phyloP scores from a whole-genome alignment of 2,329 filamentous ascomycete species.

The Talaromyces sp. region DNA sequence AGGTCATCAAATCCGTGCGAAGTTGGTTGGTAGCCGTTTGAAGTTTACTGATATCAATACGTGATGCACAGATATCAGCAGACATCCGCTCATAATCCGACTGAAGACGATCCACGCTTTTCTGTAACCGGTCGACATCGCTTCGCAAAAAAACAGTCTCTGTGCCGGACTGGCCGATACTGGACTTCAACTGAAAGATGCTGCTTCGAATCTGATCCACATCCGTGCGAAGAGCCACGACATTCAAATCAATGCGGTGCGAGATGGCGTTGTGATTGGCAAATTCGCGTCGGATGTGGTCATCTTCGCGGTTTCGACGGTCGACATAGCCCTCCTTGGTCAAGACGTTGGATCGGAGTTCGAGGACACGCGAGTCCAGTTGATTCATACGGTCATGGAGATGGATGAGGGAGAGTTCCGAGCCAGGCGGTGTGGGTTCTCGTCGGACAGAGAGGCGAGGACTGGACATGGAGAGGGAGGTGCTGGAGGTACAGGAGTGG shows the following conservation, averaged over 20 bases:
- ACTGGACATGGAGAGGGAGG: constrained; percentile 40
- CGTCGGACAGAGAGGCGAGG: constrained; percentile 37
- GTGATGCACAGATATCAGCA: constrained; percentile 37
- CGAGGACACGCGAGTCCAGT: constrained; percentile 41
- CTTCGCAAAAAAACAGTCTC: constrained; percentile 40
- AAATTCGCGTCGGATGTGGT: constrained; percentile 43
- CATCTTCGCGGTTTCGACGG: constrained; percentile 43
- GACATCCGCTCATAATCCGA: constrained; percentile 38
- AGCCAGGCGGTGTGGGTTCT: constrained; percentile 39
- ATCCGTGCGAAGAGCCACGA: constrained; percentile 38
- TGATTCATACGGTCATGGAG: constrained; percentile 44
- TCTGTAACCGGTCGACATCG: constrained; percentile 42
- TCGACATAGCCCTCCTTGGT: constrained; percentile 45
- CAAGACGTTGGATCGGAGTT: constrained; percentile 41
- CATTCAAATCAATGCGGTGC: constrained; percentile 39
- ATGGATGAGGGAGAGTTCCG: constrained; percentile 39
- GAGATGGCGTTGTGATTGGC: constrained; percentile 38
- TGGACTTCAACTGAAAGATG: constrained; percentile 39
- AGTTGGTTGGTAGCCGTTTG: constrained; percentile 40
- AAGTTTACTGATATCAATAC: constrained; percentile 42
- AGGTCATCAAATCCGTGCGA: constrained; percentile 38
- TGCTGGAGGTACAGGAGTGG: constrained; percentile 42
- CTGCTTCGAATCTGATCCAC: constrained; percentile 40
- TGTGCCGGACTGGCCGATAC: constrained; percentile 34
- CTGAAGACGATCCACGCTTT: constrained; percentile 41